These are phyloP conservation scores for Litchi chinensis DNA, from an alignment of 345 rosid species.

Conservation along the genomic window DNA sequence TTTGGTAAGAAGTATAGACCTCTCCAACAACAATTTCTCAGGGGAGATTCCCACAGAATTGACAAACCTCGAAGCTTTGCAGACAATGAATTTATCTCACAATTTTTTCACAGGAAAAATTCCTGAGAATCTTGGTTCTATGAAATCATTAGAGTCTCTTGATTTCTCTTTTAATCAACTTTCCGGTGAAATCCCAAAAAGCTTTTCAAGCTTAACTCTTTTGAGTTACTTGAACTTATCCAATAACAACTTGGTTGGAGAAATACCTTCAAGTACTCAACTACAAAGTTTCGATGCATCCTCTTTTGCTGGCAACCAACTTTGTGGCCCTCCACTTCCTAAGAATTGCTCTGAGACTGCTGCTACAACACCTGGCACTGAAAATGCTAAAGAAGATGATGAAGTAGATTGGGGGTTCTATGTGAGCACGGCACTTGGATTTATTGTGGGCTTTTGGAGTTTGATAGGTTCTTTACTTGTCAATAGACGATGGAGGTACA, in stretches of 20 bases:
- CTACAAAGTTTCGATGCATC: neutral
- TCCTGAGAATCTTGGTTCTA: constrained; percentile 3
- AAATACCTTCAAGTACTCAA: constrained; percentile 21
- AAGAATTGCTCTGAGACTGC: neutral
- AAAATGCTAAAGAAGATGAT: neutral
- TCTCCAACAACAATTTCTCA: neutral
- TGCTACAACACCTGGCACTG: too few species aligned
- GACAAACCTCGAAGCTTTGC: neutral
- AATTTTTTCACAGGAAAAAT: neutral
- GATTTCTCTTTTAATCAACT: constrained; percentile 20
- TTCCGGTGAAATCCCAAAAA: constrained; percentile 20
- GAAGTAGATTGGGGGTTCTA: neutral
- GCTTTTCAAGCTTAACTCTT: neutral
- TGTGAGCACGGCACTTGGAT: neutral
- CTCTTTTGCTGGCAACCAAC: neutral
- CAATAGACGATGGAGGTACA: neutral
- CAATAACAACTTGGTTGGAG: neutral
- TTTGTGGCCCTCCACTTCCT: neutral
- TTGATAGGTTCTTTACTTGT: neutral
- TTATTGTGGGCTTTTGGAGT: neutral
- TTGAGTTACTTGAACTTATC: too few species aligned
- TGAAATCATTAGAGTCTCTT: constrained; percentile 3
- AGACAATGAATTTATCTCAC: constrained; percentile 13
- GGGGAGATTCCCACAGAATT: constrained; percentile 5
- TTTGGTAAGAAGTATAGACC: neutral